Conservation (phyloP, 2,329 filamentous ascomycete species). For the Fusarium buharicum region DNA sequence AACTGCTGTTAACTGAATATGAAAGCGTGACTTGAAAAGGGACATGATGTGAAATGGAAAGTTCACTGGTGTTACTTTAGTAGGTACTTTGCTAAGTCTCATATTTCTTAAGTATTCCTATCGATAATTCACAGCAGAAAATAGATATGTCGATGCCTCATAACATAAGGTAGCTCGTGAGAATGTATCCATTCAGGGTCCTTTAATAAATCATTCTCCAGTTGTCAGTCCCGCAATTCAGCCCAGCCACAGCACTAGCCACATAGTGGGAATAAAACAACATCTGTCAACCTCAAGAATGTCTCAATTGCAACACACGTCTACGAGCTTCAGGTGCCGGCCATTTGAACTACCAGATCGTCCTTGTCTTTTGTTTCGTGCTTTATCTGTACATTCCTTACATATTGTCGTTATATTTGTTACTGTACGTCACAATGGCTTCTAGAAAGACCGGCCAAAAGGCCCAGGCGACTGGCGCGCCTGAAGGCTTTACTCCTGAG, state of each 20-base stretch:
- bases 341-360: slow-evolving; percentile 43
- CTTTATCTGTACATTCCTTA: slow-evolving; percentile 23
- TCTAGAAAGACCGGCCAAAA: slow-evolving; percentile 29
- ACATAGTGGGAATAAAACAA: slow-evolving; percentile 28
- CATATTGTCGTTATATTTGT: not conserved
- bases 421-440: slow-evolving; percentile 31
- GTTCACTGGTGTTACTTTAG: not conserved
- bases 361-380: slow-evolving; percentile 3
- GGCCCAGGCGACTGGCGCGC: slow-evolving; percentile 38
- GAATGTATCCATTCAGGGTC: no score
- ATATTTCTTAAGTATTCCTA: no score
- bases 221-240: slow-evolving; percentile 10
- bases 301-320: slow-evolving; percentile 34
- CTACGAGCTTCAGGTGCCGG: slow-evolving; percentile 49
- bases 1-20: no score
- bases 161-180: no score
- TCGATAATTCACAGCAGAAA: no score
- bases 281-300: slow-evolving; percentile 37
- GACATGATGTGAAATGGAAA: not conserved
- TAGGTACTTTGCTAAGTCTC: no score
- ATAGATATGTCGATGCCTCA: no score
- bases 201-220: not conserved
- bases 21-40: no score
- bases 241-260: slow-evolving; percentile 40
- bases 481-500: slow-evolving; percentile 58